phyloP scores from a whole-genome alignment of 306 rosid genomes.

The Vicia faba region DNA sequence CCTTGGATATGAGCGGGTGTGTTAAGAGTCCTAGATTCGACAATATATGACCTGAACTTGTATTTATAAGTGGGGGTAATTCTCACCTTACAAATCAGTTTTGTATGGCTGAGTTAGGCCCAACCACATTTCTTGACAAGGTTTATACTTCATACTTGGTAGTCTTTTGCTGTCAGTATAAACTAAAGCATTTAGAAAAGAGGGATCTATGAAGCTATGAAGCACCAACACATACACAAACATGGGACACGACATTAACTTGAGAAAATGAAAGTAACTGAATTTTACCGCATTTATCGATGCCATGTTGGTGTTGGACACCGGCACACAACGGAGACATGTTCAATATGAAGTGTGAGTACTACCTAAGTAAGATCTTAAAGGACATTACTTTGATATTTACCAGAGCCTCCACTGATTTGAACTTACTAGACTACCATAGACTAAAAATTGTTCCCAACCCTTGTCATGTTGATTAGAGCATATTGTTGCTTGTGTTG shows the following conservation, averaged over 20 bases:
- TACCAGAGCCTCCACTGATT: neutral
- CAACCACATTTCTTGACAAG: too few relatives aligned
- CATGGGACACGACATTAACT: neutral
- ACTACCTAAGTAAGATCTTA: neutral
- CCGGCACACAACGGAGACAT: neutral
- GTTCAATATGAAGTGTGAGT: neutral
- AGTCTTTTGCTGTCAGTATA: neutral
- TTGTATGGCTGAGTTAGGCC: too few relatives aligned
- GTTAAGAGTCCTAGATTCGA: too few relatives aligned
- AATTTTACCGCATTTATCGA: neutral
- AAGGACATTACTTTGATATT: neutral
- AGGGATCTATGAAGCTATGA: constrained; percentile 5
- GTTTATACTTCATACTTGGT: neutral
- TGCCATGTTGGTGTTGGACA: neutral
- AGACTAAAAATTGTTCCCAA: neutral
- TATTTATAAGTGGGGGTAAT: too few relatives aligned
- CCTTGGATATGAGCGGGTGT: too few relatives aligned
- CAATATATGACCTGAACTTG: too few relatives aligned
- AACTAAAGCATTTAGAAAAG: neutral
- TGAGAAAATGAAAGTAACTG: neutral
- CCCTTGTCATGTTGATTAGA: neutral
- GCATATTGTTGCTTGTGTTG: neutral
- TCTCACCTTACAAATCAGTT: too few relatives aligned
- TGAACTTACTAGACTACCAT: neutral
- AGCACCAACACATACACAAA: neutral